phyloP scores from a whole-genome alignment of 306 rosid genomes.

The Carpinus fangiana region DNA sequence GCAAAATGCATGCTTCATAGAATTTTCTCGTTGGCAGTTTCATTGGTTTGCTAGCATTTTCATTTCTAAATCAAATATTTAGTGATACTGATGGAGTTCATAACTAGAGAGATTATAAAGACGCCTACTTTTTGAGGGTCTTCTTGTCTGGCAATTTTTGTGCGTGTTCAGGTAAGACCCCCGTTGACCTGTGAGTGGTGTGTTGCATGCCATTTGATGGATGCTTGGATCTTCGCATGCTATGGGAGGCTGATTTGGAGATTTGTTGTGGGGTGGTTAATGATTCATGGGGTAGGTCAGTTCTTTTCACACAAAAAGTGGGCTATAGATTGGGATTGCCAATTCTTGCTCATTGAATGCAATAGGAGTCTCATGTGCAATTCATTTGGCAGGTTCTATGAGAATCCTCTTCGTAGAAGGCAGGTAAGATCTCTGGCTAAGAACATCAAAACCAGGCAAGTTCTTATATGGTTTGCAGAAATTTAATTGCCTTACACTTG shows the following conservation, averaged over 20 bases:
- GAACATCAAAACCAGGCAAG: slow-evolving; percentile 16
- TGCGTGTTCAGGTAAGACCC: slow-evolving; percentile 32
- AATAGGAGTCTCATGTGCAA: slow-evolving; percentile 23
- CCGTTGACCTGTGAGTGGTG: slow-evolving; percentile 24
- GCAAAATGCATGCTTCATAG: neutral
- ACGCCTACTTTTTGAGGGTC: slow-evolving; percentile 16
- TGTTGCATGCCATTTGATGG: slow-evolving; percentile 21
- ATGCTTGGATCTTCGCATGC: slow-evolving; percentile 22
- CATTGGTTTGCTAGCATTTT: slow-evolving; percentile 17
- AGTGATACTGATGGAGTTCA: slow-evolving; percentile 8
- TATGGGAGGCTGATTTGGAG: slow-evolving; percentile 19
- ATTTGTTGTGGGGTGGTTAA: neutral
- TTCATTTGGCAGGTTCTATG: slow-evolving; percentile 17
- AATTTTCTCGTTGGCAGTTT: neutral
- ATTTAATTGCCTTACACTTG: neutral
- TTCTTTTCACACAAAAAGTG: neutral
- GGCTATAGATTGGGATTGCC: neutral
- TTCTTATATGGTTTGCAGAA: neutral
- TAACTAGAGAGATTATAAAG: neutral
- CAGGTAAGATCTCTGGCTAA: slow-evolving; percentile 19
- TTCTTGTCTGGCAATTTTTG: slow-evolving; percentile 28
- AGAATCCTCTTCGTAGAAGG: slow-evolving; percentile 8
- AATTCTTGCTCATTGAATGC: slow-evolving; percentile 21
- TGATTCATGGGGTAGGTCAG: slow-evolving; percentile 28
- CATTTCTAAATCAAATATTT: neutral